Base-by-base conservation (phyloP, 148 eudicot species). In the Fagopyrum tataricum region DNA sequence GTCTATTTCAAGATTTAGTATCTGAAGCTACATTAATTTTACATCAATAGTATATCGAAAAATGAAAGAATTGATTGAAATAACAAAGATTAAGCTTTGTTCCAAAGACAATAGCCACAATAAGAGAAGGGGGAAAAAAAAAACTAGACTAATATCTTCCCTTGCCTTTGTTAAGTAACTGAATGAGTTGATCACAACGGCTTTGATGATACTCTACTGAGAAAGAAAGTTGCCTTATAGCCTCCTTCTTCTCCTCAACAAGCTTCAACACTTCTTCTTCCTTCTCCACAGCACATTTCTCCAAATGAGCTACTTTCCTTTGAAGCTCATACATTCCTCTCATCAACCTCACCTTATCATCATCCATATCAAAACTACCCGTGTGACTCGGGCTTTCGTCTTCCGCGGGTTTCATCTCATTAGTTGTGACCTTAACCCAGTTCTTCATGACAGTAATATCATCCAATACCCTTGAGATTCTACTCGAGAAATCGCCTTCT, bases 161-260 rank as follows among this genome's bases (percentile, higher is more conserved):
- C 79, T 79, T 47, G 56, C 72, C 37, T 52, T 37, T 72, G 58
- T 21, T 15, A 3, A 51, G 59, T 5, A 72, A n/a, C 48, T 72
- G 18, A 10, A 47, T 53, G 23, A 72, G 47, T 14, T 24, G 84
- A 83, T 88, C 97, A 51, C 82, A 84, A 0, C 89, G 86, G 23
- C 80, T 76, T 9, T 85, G 84, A 53, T 87, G 90, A 79, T 90
- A 87, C 53, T 92, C 98, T 64, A 85, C 83, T 91, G 86, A 91
- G 68, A 88, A 79, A 76, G 96, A 94, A 4, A 94, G 76, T 46
- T 94, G 97, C 72, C 88, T 81, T 49, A 94, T 94, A 5, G 98
- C 97, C 83, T 91, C 98, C 26, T 88, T 83, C 47, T 94, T 93
- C 85, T 91, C 95, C 67, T 86, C 86, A 15, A 79, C 79, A 44